These are phyloP conservation scores for Mucor ambiguus DNA, from an alignment of 371 early-diverging fungal species.

Conservation along the genomic window DNA sequence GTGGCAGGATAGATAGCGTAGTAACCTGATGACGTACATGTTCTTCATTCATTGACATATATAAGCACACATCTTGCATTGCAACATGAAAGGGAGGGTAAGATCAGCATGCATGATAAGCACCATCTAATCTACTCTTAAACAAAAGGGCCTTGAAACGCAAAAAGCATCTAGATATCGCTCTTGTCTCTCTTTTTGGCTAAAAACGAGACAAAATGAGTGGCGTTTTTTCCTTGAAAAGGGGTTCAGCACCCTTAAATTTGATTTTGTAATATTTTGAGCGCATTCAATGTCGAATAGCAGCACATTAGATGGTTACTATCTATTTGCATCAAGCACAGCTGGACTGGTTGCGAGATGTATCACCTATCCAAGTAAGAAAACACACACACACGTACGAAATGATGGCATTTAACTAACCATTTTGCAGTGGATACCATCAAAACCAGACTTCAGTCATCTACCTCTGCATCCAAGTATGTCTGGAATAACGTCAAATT, in stretches of 20 bases:
- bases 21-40: not conserved
- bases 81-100: not conserved
- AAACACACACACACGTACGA: not conserved
- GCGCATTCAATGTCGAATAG: slow-evolving; percentile 5
- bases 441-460: slow-evolving; percentile 71
- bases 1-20: not conserved
- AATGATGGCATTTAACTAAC: not conserved
- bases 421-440: slow-evolving; percentile 66
- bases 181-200: slow-evolving; percentile 3
- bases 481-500: slow-evolving; percentile 2
- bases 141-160: not conserved
- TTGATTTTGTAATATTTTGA: not conserved
- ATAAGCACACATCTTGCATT: not conserved
- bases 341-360: slow-evolving; percentile 61
- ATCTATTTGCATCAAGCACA: slow-evolving; percentile 59
- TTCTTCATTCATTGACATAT: not conserved
- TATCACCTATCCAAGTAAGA: slow-evolving; percentile 63
- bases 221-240: not conserved
- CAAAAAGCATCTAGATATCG: not conserved
- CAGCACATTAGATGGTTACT: slow-evolving; percentile 36
- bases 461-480: slow-evolving; percentile 8
- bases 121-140: not conserved
- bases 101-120: not conserved
- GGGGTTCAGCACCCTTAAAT: not conserved
- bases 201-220: not conserved